A percentile compares a stretch with the other conserved stretches of the same genome.
Evolutionary conservation across 139 green algal genomes (phyloP).

Genomic region (Gonium pectorale): DNA sequence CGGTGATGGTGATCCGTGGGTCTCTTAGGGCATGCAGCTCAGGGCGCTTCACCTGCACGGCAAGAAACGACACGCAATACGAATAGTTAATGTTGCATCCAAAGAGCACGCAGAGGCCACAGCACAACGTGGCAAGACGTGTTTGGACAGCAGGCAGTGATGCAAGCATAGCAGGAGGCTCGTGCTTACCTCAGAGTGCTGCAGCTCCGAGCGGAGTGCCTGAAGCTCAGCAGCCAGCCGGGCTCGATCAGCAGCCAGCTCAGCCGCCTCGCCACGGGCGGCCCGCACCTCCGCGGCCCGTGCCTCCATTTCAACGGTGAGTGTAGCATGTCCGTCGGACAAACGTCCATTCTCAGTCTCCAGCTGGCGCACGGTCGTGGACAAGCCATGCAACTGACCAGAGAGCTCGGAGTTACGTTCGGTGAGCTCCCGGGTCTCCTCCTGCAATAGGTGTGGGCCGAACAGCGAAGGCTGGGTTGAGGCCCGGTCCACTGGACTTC

Average conservation of each 20-base stretch:
- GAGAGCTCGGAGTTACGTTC: conserved; percentile 21
- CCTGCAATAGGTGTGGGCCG: no score
- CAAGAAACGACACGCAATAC: no score
- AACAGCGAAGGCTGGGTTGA: no score
- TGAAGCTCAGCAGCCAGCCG: conserved; percentile 17
- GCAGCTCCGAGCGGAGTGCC: background rate
- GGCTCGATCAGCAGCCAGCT: conserved; percentile 6
- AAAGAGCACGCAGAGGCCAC: no score
- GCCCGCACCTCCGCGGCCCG: background rate
- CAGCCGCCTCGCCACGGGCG: conserved; percentile 3
- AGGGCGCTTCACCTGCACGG: no score
- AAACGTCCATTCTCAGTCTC: conserved; percentile 22
- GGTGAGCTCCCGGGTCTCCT: background rate
- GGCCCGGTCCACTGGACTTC: no score
- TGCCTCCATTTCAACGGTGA: conserved; percentile 32
- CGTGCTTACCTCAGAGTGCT: background rate
- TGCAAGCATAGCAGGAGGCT: no score
- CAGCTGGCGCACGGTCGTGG: conserved; percentile 11
- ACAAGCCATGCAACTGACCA: background rate
- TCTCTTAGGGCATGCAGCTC: no score
- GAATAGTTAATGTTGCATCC: no score
- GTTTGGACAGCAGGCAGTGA: no score
- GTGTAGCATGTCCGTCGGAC: background rate
- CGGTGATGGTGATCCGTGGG: conserved; percentile 29
- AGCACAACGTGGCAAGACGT: no score